These are phyloP conservation scores for Cercospora beticola DNA, from an alignment of 2,329 filamentous ascomycete genomes.

Conservation along the genomic window DNA sequence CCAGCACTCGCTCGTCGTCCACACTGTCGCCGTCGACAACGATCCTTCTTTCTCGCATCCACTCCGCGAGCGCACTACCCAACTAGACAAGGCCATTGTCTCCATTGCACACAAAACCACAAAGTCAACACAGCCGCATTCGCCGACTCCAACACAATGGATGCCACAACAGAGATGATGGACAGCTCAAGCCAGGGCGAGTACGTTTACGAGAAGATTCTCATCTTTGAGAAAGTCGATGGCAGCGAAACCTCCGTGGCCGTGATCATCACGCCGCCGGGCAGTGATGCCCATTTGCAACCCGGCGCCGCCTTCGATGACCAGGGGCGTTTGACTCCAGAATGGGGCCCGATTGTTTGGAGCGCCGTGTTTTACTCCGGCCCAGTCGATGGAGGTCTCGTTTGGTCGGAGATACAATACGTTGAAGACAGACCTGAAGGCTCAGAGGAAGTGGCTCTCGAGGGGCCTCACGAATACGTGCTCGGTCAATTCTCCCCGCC, in stretches of 20 bases:
- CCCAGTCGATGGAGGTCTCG: background rate
- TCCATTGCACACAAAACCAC: background rate
- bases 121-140: background rate
- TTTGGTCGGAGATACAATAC: background rate
- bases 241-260: background rate
- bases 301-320: background rate
- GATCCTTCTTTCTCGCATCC: background rate
- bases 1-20: background rate
- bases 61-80: background rate
- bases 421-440: background rate
- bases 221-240: background rate
- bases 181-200: background rate
- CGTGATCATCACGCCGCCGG: background rate
- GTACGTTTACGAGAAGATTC: background rate
- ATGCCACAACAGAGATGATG: background rate
- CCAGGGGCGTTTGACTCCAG: background rate
- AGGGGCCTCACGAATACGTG: background rate
- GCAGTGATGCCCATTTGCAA: background rate
- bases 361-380: background rate
- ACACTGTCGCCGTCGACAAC: background rate
- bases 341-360: background rate
- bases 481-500: background rate
- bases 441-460: background rate
- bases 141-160: background rate
- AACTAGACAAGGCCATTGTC: background rate